Evolutionary conservation across 2,329 filamentous ascomycete genomes (phyloP), one percentile per base, ranked within the genome.

Genomic region (Delphinella strobiligena): DNA sequence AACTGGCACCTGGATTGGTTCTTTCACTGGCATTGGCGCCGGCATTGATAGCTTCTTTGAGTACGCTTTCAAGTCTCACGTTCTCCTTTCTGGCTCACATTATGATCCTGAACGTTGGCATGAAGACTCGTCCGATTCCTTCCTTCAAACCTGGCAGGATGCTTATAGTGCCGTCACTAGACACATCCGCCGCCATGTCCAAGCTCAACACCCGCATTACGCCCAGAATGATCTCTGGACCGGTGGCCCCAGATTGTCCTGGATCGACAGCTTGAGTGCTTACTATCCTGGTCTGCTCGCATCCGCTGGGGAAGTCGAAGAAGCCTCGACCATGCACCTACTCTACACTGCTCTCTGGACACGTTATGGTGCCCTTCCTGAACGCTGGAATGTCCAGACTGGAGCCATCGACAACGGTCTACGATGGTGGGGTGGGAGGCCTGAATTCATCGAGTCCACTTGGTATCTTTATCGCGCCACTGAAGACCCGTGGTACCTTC

Each of bases 21-120:
- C 83, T 2, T 88, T 85, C 57, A 80, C 89, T n/a, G 89, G 91
- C 19, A 93, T 98, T 50, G 91, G 91, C 36, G 91, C 91, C 5
- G 91, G 91, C 30, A 86, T 94, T 53, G 91, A 98, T 63, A 95
- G 88, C 62, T 98, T 98, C 64, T 96, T 94, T 54, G 91, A 98
- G 62, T 98, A 98, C 61, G 88, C 91, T 3, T 72, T 96, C 52
- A 98, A 98, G 62, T 87, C 87, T 14, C 80, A 94, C 55, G 83
- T 98, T 44, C 63, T 98, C 17, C 74, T 96, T 16, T 94, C 89
- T 2, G 84, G 85, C 1, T 76, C 68, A 4, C 59, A 62, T 1
- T 60, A 59, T 43, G 51, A 63, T 33, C 31, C 53, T 4, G 41
- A 47, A 10, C 7, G 7, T 12, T 27, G 22, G 22, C 27, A 36